Conservation (phyloP, 2,329 filamentous ascomycete genomes). For the Hypoxylon sp. region DNA sequence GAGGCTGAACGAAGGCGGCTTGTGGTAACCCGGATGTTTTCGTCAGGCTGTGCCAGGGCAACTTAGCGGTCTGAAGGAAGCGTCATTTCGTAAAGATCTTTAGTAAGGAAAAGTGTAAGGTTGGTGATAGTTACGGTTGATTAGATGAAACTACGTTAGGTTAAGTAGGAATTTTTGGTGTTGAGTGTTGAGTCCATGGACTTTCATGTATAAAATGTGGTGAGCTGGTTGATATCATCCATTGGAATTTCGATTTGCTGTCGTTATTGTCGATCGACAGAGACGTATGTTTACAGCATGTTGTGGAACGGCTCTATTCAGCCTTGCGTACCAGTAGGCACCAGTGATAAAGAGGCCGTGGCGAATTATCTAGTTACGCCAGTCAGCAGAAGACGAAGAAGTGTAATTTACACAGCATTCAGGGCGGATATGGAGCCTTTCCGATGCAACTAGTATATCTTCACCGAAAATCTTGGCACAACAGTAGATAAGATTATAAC, state of each 20-base stretch:
- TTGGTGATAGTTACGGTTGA: not conserved
- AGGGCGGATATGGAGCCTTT: not conserved
- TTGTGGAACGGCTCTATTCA: constrained; percentile 1
- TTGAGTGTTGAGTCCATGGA: not conserved
- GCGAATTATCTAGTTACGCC: not conserved
- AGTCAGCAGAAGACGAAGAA: constrained; percentile 15
- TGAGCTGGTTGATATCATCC: not conserved
- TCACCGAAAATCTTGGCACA: constrained; percentile 25
- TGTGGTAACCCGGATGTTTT: not conserved
- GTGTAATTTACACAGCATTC: constrained; percentile 20
- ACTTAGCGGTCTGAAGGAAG: not conserved
- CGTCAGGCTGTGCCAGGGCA: not conserved
- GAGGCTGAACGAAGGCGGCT: not conserved
- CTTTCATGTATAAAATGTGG: not conserved
- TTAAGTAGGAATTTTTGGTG: not conserved
- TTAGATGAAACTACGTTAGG: not conserved
- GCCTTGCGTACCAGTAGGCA: constrained; percentile 2
- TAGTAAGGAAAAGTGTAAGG: not conserved
- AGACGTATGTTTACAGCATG: not conserved
- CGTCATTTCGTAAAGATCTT: not conserved
- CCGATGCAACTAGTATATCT: constrained; percentile 7
- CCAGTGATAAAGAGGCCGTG: not conserved
- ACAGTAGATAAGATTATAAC: constrained; percentile 5
- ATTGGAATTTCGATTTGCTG: not conserved
- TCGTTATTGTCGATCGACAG: not conserved